Conservation (phyloP, 345 rosid genomes). For the Eucalyptus cladocalyx region DNA sequence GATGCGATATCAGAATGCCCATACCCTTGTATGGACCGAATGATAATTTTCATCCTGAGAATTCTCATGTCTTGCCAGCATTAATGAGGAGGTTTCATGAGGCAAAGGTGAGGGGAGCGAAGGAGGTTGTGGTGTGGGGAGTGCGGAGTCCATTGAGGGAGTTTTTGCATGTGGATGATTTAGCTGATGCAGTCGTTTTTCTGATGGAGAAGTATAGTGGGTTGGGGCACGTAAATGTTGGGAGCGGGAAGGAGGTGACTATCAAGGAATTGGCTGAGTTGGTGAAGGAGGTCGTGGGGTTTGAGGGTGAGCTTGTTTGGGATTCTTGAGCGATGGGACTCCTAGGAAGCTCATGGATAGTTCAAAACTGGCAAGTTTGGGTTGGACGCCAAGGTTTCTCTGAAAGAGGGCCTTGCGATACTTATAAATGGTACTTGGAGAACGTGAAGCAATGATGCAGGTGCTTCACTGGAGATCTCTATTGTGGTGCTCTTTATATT, state of each 20-base stretch:
- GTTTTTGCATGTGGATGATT: slow-evolving; percentile 91
- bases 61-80: slow-evolving; percentile 91
- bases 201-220: slow-evolving; percentile 75
- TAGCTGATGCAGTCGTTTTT: slow-evolving; percentile 84
- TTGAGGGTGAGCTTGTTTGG: slow-evolving; percentile 80
- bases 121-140: slow-evolving; percentile 98
- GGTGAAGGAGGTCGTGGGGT: slow-evolving; percentile 88
- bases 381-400: slow-evolving; percentile 72
- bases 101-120: slow-evolving; percentile 57
- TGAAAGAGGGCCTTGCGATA: slow-evolving; percentile 67
- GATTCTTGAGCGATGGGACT: slow-evolving; percentile 88
- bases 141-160: slow-evolving; percentile 87
- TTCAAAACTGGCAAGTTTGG: slow-evolving; percentile 64
- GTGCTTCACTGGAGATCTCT: neutral
- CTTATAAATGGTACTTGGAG: slow-evolving; percentile 85
- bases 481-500: neutral
- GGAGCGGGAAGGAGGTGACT: slow-evolving; percentile 86
- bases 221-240: slow-evolving; percentile 76
- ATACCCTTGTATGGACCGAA: slow-evolving; percentile 81
- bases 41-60: slow-evolving; percentile 89
- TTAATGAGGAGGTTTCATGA: slow-evolving; percentile 83
- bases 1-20: slow-evolving; percentile 91
- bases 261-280: slow-evolving; percentile 89
- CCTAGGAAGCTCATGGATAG: slow-evolving; percentile 97
- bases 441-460: slow-evolving; percentile 29